Evolutionary conservation across 768 basidiomycete genomes (phyloP).

Genomic region (Rhodotorula sphaerocarpa): DNA sequence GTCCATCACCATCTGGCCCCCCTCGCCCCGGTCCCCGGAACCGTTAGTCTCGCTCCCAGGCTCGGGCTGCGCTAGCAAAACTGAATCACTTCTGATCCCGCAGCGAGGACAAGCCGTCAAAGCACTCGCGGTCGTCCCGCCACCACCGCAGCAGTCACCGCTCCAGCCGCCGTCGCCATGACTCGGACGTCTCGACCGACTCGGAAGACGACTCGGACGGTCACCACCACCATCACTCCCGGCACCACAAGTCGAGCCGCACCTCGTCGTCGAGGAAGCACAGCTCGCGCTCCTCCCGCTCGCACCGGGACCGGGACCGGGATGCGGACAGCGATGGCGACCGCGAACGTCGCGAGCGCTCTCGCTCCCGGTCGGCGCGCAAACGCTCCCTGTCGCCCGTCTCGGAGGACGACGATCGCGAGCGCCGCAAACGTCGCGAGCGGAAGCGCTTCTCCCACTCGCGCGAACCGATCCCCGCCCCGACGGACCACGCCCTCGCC

Average conservation of each 20-base stretch:
- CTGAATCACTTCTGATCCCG: background rate
- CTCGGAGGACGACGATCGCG: slow-evolving; percentile 45
- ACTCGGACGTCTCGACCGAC: background rate
- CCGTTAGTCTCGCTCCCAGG: slow-evolving; percentile 43
- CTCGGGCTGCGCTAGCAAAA: too few species aligned
- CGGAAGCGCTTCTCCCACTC: background rate
- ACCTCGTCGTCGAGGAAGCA: background rate
- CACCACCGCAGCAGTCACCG: background rate
- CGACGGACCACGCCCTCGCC: too few species aligned
- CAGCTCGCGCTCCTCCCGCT: slow-evolving; percentile 45
- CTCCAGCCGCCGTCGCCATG: background rate
- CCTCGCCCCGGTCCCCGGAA: slow-evolving; percentile 63
- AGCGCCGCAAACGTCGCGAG: background rate
- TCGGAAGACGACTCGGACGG: slow-evolving; percentile 3
- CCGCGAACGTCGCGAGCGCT: background rate
- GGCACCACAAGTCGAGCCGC: background rate
- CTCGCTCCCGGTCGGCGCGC: background rate
- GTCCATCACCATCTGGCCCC: slow-evolving; percentile 65
- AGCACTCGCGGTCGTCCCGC: background rate
- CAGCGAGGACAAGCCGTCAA: slow-evolving; percentile 1
- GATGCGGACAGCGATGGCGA: background rate
- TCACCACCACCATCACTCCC: background rate
- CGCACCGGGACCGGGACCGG: slow-evolving; percentile 43
- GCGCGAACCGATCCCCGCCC: background rate
- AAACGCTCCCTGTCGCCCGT: slow-evolving; percentile 39